These are phyloP conservation scores for Lasiosphaeria hispida DNA, from an alignment of 495 filamentous ascomycete genomes.

Conservation along the genomic window DNA sequence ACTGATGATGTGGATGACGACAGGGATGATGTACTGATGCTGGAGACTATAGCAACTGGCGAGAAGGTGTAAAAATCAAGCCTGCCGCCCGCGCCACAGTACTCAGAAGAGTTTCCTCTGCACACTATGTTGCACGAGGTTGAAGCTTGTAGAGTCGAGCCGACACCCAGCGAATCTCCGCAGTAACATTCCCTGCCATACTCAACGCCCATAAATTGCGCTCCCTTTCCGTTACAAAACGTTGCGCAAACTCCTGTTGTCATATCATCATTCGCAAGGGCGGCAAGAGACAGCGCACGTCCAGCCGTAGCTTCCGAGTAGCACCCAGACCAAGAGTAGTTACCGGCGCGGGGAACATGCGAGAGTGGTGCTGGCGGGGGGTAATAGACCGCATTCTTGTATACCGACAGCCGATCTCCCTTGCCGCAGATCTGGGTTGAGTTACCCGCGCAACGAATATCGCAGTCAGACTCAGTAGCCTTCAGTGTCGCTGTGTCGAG, in stretches of 20 bases:
- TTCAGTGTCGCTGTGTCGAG: slow-evolving; percentile 25
- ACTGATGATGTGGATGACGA: not conserved
- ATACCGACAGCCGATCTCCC: slow-evolving; percentile 37
- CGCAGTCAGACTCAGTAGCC: slow-evolving; percentile 16
- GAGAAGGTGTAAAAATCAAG: slow-evolving; percentile 15
- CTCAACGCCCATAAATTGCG: slow-evolving; percentile 31
- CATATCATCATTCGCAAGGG: slow-evolving; percentile 37
- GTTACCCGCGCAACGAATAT: slow-evolving; percentile 34
- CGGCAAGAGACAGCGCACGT: slow-evolving; percentile 53
- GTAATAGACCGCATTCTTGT: slow-evolving; percentile 4
- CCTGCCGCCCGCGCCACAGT: slow-evolving; percentile 22
- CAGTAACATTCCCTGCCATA: slow-evolving; percentile 36
- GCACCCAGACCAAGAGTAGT: slow-evolving; percentile 39
- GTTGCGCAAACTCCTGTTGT: slow-evolving; percentile 36
- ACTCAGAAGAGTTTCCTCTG: slow-evolving; percentile 26
- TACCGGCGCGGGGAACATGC: slow-evolving; percentile 25
- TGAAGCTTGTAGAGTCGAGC: slow-evolving; percentile 18
- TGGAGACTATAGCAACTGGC: no score
- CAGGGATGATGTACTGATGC: not conserved
- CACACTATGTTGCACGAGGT: slow-evolving; percentile 37
- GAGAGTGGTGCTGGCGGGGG: slow-evolving; percentile 24
- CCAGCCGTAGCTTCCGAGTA: slow-evolving; percentile 31
- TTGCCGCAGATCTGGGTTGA: slow-evolving; percentile 32
- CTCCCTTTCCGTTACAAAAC: slow-evolving; percentile 25
- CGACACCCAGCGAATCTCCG: slow-evolving; percentile 40